Evolutionary conservation across 495 filamentous ascomycete genomes (phyloP), one percentile per base, ranked within the genome.

Genomic region (Friedmanniomyces endolithicus): DNA sequence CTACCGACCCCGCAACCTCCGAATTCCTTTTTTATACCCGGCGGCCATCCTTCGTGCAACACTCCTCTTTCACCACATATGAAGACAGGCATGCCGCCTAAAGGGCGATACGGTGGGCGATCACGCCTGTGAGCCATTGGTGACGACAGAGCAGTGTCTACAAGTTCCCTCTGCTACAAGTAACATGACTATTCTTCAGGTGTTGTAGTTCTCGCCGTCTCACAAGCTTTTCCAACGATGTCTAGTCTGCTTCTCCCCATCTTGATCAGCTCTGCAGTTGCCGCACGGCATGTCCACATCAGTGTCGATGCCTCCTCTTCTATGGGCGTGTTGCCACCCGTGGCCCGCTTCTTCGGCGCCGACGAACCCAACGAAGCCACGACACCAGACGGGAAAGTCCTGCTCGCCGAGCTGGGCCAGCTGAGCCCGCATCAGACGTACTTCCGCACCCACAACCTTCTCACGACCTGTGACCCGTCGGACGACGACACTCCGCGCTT

Each of bases 401-500:
- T 61, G 23, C 55, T 61, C 14, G 12, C 33, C 6, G 37, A 61
- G n/a, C 58, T 61, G 12, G 58, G 58, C 34, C 16, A 57, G 1
- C 41, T 61, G 7, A 53, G 58, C 9, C 57, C 51, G 3, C 43
- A 61, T 27, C 58, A 56, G 34, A 61, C 58, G 29, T 61, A 61
- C 58, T 61, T 61, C 44, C 37, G 58, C 6, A 49, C 58, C 2
- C 58, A 61, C 37, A 61, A 61, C 23, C 54, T 61, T 0, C 48
- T 61, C 1, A 61, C 58, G 16, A 61, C 58, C 22, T 56, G 58
- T 24, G 53, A 51, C n/a, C 55, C 55, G 16, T 17, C 23, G 8
- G 43, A 48, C 40, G 29, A 57, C 19, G 35, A 37, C 6, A 25
- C 37, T 1, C 43, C 58, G 6, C 43, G 53, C 6, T 39, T 57